These are phyloP conservation scores for Penicillium bialowiezense DNA, from an alignment of 495 filamentous ascomycete species.

Conservation along the genomic window DNA sequence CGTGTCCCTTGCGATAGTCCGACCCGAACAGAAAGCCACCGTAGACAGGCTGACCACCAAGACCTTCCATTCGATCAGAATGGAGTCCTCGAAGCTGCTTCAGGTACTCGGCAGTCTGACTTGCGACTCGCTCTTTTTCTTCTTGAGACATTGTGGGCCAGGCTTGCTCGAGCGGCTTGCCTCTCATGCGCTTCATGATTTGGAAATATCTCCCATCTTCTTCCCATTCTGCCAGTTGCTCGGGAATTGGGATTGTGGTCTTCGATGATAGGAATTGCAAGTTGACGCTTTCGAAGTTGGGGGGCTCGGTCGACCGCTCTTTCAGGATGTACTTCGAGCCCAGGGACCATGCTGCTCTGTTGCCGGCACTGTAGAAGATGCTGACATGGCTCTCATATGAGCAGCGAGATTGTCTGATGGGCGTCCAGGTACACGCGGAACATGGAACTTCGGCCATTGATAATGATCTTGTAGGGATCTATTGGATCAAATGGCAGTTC, in stretches of 20 bases:
- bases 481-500: too few species aligned
- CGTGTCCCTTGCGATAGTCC: constrained; percentile 10
- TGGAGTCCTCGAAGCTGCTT: constrained; percentile 20
- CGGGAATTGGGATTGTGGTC: constrained; percentile 15
- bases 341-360: constrained; percentile 31
- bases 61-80: constrained; percentile 15
- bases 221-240: constrained; percentile 14
- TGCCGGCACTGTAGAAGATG: constrained; percentile 29
- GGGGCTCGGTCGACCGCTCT: constrained; percentile 14
- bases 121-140: constrained; percentile 18
- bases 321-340: constrained; percentile 30
- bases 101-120: constrained; percentile 21
- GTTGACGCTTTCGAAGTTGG: constrained; percentile 13
- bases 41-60: constrained; percentile 18
- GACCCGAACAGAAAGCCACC: constrained; percentile 14
- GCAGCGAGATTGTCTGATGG: constrained; percentile 21
- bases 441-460: constrained; percentile 8
- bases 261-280: constrained; percentile 11
- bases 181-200: constrained; percentile 17
- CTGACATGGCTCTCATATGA: constrained; percentile 31
- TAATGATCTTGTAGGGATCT: neutral
- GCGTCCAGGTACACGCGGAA: constrained; percentile 25
- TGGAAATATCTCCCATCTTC: constrained; percentile 1
- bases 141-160: constrained; percentile 15
- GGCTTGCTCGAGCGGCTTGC: constrained; percentile 11